A percentile compares a stretch with the other conserved stretches of the same genome.
Conservation (phyloP, 495 filamentous ascomycete species). For the Durotheca rogersii region DNA sequence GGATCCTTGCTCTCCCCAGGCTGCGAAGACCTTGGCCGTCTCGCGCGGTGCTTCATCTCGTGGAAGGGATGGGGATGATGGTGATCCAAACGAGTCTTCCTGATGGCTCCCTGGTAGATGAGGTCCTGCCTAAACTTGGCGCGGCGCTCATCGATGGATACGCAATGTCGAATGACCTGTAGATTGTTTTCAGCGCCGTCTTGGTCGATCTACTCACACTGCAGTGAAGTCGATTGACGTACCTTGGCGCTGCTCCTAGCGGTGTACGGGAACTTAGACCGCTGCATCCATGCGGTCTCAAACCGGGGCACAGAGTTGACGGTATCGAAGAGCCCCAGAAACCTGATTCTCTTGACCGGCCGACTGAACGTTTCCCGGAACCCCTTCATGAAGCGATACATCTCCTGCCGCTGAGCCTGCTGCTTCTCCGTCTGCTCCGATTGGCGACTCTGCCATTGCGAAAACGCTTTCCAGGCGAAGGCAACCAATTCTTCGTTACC, state of each 20-base stretch:
- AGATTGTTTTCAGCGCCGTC: too few species aligned
- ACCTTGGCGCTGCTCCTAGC: conserved; percentile 69
- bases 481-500: conserved; percentile 87
- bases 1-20: background rate
- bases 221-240: too few species aligned
- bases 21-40: background rate
- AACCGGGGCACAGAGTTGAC: conserved; percentile 83
- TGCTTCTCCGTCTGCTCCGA: conserved; percentile 58
- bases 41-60: conserved; percentile 39
- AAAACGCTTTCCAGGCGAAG: conserved; percentile 88
- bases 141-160: conserved; percentile 75
- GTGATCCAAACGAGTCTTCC: conserved; percentile 37
- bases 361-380: conserved; percentile 86
- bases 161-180: conserved; percentile 65
- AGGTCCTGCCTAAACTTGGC: conserved; percentile 71
- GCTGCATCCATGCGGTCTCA: conserved; percentile 82
- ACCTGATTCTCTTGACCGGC: conserved; percentile 69
- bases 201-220: too few species aligned
- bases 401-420: conserved; percentile 53
- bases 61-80: conserved; percentile 44
- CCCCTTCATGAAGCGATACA: conserved; percentile 75
- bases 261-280: conserved; percentile 80
- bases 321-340: conserved; percentile 70
- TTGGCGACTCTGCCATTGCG: conserved; percentile 75
- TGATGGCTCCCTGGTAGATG: conserved; percentile 60